These are phyloP conservation scores for Geranium brycei DNA, from an alignment of 345 rosid species.

Conservation along the genomic window DNA sequence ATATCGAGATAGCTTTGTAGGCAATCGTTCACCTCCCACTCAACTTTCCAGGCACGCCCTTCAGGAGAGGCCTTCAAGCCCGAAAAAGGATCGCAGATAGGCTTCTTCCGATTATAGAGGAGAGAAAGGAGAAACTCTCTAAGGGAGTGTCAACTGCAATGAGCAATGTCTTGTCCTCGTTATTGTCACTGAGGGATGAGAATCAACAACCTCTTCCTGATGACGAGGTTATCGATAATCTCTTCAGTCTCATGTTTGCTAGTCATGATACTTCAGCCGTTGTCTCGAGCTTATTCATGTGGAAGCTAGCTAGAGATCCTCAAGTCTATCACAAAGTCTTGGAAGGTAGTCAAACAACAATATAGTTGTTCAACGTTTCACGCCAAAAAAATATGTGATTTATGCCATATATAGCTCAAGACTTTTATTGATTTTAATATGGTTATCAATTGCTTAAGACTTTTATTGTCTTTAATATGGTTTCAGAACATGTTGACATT, in stretches of 20 bases:
- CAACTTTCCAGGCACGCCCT: too few relatives aligned
- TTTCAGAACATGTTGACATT: conserved; percentile 13
- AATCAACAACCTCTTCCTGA: not conserved
- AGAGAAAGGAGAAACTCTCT: not conserved
- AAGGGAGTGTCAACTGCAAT: not conserved
- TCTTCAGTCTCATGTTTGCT: not conserved
- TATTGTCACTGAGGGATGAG: conserved; percentile 7
- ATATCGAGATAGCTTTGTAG: too few relatives aligned
- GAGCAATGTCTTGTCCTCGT: not conserved
- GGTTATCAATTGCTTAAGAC: too few relatives aligned
- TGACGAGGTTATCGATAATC: conserved; percentile 3
- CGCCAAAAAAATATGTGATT: too few relatives aligned
- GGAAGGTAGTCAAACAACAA: conserved; percentile 3
- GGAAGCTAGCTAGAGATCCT: conserved; percentile 7
- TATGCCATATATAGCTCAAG: too few relatives aligned
- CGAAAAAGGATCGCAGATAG: too few relatives aligned
- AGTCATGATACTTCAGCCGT: conserved; percentile 7
- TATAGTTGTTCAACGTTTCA: too few relatives aligned
- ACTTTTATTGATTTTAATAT: too few relatives aligned
- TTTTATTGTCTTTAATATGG: not conserved
- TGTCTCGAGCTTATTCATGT: conserved; percentile 1
- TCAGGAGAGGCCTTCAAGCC: too few relatives aligned
- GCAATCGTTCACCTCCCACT: too few relatives aligned
- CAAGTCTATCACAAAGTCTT: conserved; percentile 3
- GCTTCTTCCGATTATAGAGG: too few relatives aligned